Base-by-base conservation (phyloP, 1,139 yeast species). In the Hyphopichia burtonii region DNA sequence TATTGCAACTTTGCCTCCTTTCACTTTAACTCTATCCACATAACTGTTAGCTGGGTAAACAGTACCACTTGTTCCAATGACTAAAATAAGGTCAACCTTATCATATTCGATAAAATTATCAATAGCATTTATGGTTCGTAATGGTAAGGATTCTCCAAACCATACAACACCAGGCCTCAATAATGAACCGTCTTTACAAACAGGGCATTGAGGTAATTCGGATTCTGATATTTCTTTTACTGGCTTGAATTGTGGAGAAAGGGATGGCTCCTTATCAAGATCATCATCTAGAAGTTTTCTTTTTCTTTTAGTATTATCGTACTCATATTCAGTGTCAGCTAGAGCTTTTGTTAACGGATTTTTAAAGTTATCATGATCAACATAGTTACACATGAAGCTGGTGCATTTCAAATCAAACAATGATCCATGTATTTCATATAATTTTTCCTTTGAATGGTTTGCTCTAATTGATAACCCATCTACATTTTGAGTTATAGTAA, bases 31-130 rank as follows among this genome's bases (percentile, higher is more conserved):
- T 48, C 91, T 69, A 48, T 89, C 95, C 19, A 89, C 93, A 57
- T 86, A 89, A 20, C 95, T 88, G 45, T 91, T 89, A 2, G 96
- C 96, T 1, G 96, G 96, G 82, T 94, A 89, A 1, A 86, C 91
- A 0, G 83, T 72, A 3, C 93, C 90, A 31, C 93, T 83, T 2
- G 96, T 87, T 1, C 96, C 96, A 15, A 89, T 79, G 3, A 90
- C 95, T 40, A 89, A 64, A 4, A 89, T 81, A 54, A 89, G 64
- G 55, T 89, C 96, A 17, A 86, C 83, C 10, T 70, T 66, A 7
- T 62, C 72, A 17, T 66, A 62, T 45, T 81, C 77, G n/a, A 88
- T 73, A 51, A 86, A 89, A 37, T 76, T 78, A 63, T 89, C 96
- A 4, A 89, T 87, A 32, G 66, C 65, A 46, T 82, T 82, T 44